Conservation (phyloP, 1,139 yeast species). For the Yamadazyma oceani region DNA sequence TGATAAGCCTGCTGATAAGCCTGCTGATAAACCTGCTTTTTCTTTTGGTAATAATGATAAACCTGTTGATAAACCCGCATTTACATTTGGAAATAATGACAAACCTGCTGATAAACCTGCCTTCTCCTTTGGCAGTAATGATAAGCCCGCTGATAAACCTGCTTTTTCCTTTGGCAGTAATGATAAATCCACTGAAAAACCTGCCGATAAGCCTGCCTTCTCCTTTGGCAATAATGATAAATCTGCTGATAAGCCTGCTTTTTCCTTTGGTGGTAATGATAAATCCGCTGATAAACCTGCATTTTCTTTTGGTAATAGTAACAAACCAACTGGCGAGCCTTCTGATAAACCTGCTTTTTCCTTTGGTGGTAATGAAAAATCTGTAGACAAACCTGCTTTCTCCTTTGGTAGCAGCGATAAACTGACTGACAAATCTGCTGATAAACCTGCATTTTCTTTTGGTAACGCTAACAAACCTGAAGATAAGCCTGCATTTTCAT, state of each 20-base stretch:
- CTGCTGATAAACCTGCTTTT: conserved; percentile 20
- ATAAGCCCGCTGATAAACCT: conserved; percentile 13
- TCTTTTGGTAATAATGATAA: conserved; percentile 24
- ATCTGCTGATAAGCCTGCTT: conserved; percentile 14
- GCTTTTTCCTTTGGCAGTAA: conserved; percentile 18
- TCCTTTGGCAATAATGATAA: conserved; percentile 10
- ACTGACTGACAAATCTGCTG: conserved; percentile 7
- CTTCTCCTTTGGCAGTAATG: conserved; percentile 16
- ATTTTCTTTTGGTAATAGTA: conserved; percentile 24
- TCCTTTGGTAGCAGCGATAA: conserved; percentile 15
- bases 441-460: conserved; percentile 23
- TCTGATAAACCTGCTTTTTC: conserved; percentile 19
- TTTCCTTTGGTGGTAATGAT: conserved; percentile 16
- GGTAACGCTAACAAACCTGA: conserved; percentile 9
- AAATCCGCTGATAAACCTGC: conserved; percentile 10
- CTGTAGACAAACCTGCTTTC: conserved; percentile 16
- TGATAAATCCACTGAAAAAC: background rate
- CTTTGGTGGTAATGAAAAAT: conserved; percentile 4
- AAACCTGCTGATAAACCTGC: conserved; percentile 18
- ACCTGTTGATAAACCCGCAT: conserved; percentile 13
- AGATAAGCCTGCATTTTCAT: conserved; percentile 19
- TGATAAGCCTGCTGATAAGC: conserved; percentile 16
- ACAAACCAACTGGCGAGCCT: background rate
- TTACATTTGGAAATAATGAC: conserved; percentile 16
- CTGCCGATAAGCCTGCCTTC: conserved; percentile 18